Base-by-base conservation (phyloP, 768 basidiomycete species). In the Erythrobasidium yunnanense region DNA sequence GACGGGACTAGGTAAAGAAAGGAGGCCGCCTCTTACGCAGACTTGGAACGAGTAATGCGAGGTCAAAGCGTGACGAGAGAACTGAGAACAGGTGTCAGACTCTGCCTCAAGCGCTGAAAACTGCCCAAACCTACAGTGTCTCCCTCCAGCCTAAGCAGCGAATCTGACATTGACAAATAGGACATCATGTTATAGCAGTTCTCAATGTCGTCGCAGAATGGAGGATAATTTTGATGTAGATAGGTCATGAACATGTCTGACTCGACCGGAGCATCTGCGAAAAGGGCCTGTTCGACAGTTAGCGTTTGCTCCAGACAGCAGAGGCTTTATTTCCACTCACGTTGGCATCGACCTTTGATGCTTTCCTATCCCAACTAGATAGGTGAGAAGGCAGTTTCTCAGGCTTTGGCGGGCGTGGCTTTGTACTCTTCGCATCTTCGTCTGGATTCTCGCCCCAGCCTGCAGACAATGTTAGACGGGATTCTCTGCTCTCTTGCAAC, bases 221-320 rank as follows among this genome's bases (percentile, higher is more conserved):
- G 85, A 0, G 85, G 81, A 70, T 92, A 90, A 73, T 95, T 97
- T 75, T 97, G 91, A 70, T 99, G 95, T 7, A 92, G 80, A 74
- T 96, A 99, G 5, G 93, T 76, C 1, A 86, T 85, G 68, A 91
- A 87, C 1, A 96, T 78, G 1, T 88, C 88, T 0, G 89, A 84
- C 76, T 99, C 95, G 60, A 97, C 86, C 0, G 93, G 90, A 0
- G 87, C 87, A 73, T 90, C 86, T 0, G 85, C 83, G 73, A 87
- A 87, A 2, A 96, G 77, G 11, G 75, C 74, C 90, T 91, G 29
- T 29, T 47, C 20, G 34, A 42, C 11, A 42, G 11, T 11, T 11
- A 11, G 38, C 11, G 38, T 42, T 22, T 23, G 22, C 29, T 8
- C 25, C 55, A 54, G 23, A 49, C 38, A 20, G 38, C 33, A 20